Percentiles rank a stretch among this genome's conserved stretches.
phyloP scores from a whole-genome alignment of 345 rosid species.

The Populus deltoides region DNA sequence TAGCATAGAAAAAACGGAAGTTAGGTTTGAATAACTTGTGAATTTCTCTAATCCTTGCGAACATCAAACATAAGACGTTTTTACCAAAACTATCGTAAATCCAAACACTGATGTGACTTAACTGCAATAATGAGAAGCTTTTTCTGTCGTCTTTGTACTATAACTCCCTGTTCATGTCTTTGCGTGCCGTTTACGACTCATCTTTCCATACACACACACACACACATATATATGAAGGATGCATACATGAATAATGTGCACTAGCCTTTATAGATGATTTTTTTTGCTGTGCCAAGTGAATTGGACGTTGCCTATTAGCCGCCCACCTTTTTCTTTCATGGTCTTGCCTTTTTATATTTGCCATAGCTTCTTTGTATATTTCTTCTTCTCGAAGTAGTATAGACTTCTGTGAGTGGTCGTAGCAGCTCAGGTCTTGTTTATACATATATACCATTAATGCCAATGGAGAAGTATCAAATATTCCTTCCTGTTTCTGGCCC shows the following conservation, averaged over 20 bases:
- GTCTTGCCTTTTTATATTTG: neutral
- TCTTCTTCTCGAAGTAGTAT: neutral
- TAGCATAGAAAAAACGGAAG: too few species aligned
- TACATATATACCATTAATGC: neutral
- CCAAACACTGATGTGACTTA: neutral
- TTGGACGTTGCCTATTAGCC: constrained; percentile 25
- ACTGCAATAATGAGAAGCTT: too few species aligned
- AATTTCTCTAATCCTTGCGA: neutral
- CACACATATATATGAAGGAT: too few species aligned
- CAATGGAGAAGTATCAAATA: constrained; percentile 25
- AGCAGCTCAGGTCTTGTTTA: neutral
- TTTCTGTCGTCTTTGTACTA: neutral
- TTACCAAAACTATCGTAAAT: neutral
- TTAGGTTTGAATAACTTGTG: neutral
- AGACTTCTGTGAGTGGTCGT: neutral
- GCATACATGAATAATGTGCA: neutral
- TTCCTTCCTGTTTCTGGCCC: constrained; percentile 8
- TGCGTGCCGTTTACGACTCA: constrained; percentile 36
- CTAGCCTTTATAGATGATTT: neutral
- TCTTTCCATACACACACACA: neutral
- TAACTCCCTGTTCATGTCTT: neutral
- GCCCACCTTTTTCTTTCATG: constrained; percentile 26
- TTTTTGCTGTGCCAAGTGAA: constrained; percentile 4
- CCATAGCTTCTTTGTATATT: neutral
- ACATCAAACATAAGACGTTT: neutral